phyloP scores from a whole-genome alignment of 805 yeast genomes.

The Wickerhamomyces sydowiorum region DNA sequence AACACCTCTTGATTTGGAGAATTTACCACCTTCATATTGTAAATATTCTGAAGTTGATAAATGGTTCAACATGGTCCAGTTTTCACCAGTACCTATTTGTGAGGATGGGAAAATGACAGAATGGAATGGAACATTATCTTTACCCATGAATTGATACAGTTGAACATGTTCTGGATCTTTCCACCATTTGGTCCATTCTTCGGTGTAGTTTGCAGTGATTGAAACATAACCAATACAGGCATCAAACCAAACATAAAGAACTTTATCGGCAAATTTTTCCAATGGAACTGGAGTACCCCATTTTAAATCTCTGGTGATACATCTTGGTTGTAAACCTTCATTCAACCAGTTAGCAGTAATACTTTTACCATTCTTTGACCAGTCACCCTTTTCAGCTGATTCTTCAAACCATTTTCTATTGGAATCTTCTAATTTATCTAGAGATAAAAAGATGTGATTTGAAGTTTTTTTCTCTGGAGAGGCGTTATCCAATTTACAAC shows the following conservation, averaged over 20 bases:
- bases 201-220: slow-evolving; percentile 88
- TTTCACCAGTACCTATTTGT: slow-evolving; percentile 79
- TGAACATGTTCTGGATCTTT: slow-evolving; percentile 81
- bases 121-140: slow-evolving; percentile 98
- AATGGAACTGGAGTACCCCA: slow-evolving; percentile 99
- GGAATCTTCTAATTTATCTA: slow-evolving; percentile 78
- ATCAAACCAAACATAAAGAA: slow-evolving; percentile 97
- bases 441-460: slow-evolving; percentile 76
- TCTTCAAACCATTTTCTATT: slow-evolving; percentile 67
- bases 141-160: slow-evolving; percentile 97
- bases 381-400: slow-evolving; percentile 65
- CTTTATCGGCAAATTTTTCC: slow-evolving; percentile 80
- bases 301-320: slow-evolving; percentile 92
- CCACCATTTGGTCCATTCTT: slow-evolving; percentile 91
- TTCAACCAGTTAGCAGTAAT: slow-evolving; percentile 92
- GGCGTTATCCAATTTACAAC: slow-evolving; percentile 87
- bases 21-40: slow-evolving; percentile 97
- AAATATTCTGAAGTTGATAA: slow-evolving; percentile 92
- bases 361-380: slow-evolving; percentile 89
- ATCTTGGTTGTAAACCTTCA: slow-evolving; percentile 88
- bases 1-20: slow-evolving; percentile 94
- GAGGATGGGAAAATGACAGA: slow-evolving; percentile 96
- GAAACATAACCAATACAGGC: slow-evolving; percentile 97
- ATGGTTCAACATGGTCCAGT: slow-evolving; percentile 90
- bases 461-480: slow-evolving; percentile 78